Conservation (phyloP, 108 stramenopile genomes). For the Cyclotella cryptica region DNA sequence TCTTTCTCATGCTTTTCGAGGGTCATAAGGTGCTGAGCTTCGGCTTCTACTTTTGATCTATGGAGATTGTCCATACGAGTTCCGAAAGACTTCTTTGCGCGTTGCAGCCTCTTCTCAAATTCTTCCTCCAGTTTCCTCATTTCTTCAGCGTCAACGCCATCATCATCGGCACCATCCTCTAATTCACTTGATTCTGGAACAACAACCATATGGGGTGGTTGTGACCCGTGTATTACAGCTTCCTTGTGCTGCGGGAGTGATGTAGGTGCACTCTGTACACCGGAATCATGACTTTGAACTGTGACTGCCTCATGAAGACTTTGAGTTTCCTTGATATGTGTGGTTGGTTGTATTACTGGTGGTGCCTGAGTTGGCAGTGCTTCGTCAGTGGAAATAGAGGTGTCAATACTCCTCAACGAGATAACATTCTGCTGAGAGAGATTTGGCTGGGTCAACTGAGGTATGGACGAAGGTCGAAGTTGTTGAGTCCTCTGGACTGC, state of each 20-base stretch:
- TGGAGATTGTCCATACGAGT: constrained; percentile 89
- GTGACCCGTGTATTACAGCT: not conserved
- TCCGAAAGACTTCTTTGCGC: constrained; percentile 84
- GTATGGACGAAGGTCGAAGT: constrained; percentile 37
- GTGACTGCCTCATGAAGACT: not conserved
- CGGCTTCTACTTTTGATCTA: constrained; percentile 75
- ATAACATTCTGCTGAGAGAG: constrained; percentile 11
- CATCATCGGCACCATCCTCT: constrained; percentile 48
- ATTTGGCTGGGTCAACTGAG: constrained; percentile 37
- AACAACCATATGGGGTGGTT: constrained; percentile 22
- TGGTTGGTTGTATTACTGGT: not conserved
- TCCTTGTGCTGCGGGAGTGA: constrained; percentile 14
- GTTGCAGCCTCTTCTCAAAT: constrained; percentile 78
- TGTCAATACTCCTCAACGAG: constrained; percentile 29
- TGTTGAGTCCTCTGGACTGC: constrained; percentile 14
- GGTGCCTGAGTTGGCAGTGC: not conserved
- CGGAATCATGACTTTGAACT: constrained; percentile 6
- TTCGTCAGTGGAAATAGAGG: constrained; percentile 1
- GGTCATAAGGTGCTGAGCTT: constrained; percentile 86
- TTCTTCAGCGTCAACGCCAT: constrained; percentile 63
- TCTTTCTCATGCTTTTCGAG: constrained; percentile 90
- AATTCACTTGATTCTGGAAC: constrained; percentile 14
- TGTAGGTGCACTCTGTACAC: not conserved
- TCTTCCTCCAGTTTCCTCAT: constrained; percentile 77
- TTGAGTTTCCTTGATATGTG: not conserved